phyloP scores from a whole-genome alignment of 2,329 filamentous ascomycete species.

The Phialophora verrucosa region DNA sequence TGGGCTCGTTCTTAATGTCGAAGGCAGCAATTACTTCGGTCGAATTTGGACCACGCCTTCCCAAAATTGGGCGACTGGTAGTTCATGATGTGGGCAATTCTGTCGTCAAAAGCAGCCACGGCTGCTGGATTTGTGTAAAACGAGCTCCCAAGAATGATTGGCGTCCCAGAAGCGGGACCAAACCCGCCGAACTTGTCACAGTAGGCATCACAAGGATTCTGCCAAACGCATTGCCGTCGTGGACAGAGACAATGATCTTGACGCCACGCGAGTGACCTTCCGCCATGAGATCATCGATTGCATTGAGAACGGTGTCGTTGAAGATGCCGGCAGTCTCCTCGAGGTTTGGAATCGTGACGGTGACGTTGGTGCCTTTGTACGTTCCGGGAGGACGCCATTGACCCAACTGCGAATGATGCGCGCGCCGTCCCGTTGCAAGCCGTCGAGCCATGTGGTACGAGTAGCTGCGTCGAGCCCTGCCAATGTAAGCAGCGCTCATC shows the following conservation, averaged over 20 bases:
- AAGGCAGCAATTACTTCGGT: conserved; percentile 16
- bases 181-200: conserved; percentile 11
- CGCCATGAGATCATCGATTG: conserved; percentile 8
- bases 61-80: conserved; percentile 13
- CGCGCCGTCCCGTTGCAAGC: conserved; percentile 15
- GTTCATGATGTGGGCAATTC: conserved; percentile 15
- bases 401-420: conserved; percentile 12
- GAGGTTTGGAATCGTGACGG: conserved; percentile 14
- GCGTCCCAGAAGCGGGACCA: conserved; percentile 15
- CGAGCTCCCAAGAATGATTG: conserved; percentile 13
- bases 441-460: conserved; percentile 13
- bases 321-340: conserved; percentile 14
- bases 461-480: conserved; percentile 12
- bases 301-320: conserved; percentile 18
- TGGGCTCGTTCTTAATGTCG: conserved; percentile 12
- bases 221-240: conserved; percentile 14
- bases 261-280: conserved; percentile 11
- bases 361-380: conserved; percentile 18
- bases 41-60: conserved; percentile 4
- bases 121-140: conserved; percentile 17
- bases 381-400: conserved; percentile 14
- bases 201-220: conserved; percentile 16
- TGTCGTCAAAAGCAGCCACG: conserved; percentile 13
- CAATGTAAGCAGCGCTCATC: background rate
- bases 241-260: conserved; percentile 17